Conservation (phyloP, 2,329 filamentous ascomycete genomes). For the Calycina herbarum region DNA sequence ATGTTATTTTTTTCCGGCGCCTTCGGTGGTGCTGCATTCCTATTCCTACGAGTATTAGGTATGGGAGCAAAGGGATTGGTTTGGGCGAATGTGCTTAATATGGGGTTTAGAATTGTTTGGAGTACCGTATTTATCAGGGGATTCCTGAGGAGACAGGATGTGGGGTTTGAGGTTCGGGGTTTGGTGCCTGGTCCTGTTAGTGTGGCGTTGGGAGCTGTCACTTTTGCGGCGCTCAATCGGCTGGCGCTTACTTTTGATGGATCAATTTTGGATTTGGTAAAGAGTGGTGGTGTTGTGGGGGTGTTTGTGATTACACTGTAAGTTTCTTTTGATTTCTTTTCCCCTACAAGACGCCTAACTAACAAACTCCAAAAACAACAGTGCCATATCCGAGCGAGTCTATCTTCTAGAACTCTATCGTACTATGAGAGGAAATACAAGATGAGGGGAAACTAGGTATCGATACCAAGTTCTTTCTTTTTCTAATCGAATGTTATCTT, state of each 20-base stretch:
- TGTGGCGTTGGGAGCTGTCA: conserved; percentile 46
- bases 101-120: conserved; percentile 82
- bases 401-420: conserved; percentile 54
- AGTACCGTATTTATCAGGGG: conserved; percentile 68
- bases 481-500: conserved; percentile 84
- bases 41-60: conserved; percentile 68
- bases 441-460: conserved; percentile 12
- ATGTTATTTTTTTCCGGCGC: conserved; percentile 80
- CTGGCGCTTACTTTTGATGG: conserved; percentile 30
- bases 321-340: conserved; percentile 41
- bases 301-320: conserved; percentile 60
- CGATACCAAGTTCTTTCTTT: conserved; percentile 3
- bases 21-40: conserved; percentile 73
- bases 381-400: conserved; percentile 53
- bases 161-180: conserved; percentile 42
- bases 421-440: conserved; percentile 41
- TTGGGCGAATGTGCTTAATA: conserved; percentile 84
- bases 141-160: conserved; percentile 57
- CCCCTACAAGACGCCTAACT: conserved; percentile 23
- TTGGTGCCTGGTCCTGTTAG: conserved; percentile 48
- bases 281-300: conserved; percentile 50
- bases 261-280: conserved; percentile 41
- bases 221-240: conserved; percentile 44
- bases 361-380: conserved; percentile 33
- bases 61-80: conserved; percentile 81